A percentile compares a stretch with the other conserved stretches of the same genome.
Evolutionary conservation across 2,329 filamentous ascomycete genomes (phyloP).

Genomic region (Coniochaeta ligniaria): DNA sequence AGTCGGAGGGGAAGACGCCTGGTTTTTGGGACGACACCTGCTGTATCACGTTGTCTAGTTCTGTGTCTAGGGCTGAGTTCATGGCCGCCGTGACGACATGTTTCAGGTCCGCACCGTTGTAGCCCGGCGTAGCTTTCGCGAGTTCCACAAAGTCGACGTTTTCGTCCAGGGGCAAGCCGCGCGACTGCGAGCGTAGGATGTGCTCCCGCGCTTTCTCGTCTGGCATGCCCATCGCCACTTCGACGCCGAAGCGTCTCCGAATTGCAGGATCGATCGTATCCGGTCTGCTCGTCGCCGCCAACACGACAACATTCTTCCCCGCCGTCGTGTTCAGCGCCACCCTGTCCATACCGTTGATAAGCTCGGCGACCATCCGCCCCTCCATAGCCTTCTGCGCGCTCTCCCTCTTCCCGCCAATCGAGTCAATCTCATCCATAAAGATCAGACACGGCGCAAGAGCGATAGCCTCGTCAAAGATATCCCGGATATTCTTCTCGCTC

Average conservation of each 20-base stretch:
- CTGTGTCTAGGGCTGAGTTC: constrained; percentile 23
- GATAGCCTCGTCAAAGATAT: constrained; percentile 83
- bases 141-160: constrained; percentile 69
- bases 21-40: constrained; percentile 10
- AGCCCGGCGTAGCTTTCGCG: constrained; percentile 82
- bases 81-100: constrained; percentile 45
- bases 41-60: constrained; percentile 16
- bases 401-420: constrained; percentile 80
- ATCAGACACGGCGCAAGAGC: constrained; percentile 80
- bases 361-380: constrained; percentile 74
- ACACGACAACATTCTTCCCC: constrained; percentile 77
- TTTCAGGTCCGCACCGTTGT: constrained; percentile 83
- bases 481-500: constrained; percentile 78
- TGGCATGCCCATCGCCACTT: constrained; percentile 84
- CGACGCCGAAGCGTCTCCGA: constrained; percentile 70
- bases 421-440: constrained; percentile 89
- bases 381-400: constrained; percentile 84
- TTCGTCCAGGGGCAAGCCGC: constrained; percentile 54
- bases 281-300: constrained; percentile 84
- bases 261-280: constrained; percentile 75
- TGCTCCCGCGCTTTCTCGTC: constrained; percentile 69
- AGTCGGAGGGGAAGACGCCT: constrained; percentile 6
- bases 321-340: constrained; percentile 62
- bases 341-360: constrained; percentile 81
- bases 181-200: constrained; percentile 69